Conservation (phyloP, 2,329 filamentous ascomycete genomes). For the Aspergillus neoniger region DNA sequence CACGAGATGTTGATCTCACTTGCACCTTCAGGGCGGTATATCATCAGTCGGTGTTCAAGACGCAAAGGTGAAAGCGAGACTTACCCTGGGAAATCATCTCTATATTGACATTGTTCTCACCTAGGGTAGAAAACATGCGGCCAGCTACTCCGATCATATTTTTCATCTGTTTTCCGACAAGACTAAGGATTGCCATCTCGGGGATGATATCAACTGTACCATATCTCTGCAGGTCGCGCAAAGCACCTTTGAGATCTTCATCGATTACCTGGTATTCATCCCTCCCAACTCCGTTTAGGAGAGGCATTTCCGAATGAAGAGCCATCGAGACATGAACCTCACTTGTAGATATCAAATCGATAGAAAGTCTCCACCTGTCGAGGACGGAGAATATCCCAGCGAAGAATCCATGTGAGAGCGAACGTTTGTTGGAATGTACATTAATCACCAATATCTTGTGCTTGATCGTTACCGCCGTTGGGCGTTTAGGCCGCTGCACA, state of each 20-base stretch:
- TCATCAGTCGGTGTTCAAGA: constrained; percentile 16
- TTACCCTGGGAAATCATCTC: constrained; percentile 99
- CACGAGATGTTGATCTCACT: constrained; percentile 99
- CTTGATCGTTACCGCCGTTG: constrained; percentile 94
- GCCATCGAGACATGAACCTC: constrained; percentile 99
- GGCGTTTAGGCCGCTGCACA: constrained; percentile 66
- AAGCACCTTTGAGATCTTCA: constrained; percentile 65
- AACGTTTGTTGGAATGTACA: constrained; percentile 95
- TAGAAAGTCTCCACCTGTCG: constrained; percentile 81
- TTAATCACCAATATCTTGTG: constrained; percentile 96
- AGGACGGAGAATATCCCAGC: constrained; percentile 91
- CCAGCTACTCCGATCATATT: constrained; percentile 95
- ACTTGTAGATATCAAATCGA: constrained; percentile 93
- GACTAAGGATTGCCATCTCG: constrained; percentile 91
- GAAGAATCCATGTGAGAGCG: constrained; percentile 93
- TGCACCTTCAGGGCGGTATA: constrained; percentile 62
- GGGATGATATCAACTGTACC: constrained; percentile 88
- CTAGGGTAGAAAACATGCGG: constrained; percentile 90
- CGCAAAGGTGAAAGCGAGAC: constrained; percentile 24
- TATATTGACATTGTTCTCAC: constrained; percentile 92
- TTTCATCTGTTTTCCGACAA: constrained; percentile 95
- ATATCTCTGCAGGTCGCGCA: constrained; percentile 72
- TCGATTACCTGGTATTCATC: constrained; percentile 58
- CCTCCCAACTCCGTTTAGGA: constrained; percentile 51
- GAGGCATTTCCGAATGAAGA: constrained; percentile 73